Base-by-base conservation (phyloP, 2,329 filamentous ascomycete species). In the Fusarium napiforme region DNA sequence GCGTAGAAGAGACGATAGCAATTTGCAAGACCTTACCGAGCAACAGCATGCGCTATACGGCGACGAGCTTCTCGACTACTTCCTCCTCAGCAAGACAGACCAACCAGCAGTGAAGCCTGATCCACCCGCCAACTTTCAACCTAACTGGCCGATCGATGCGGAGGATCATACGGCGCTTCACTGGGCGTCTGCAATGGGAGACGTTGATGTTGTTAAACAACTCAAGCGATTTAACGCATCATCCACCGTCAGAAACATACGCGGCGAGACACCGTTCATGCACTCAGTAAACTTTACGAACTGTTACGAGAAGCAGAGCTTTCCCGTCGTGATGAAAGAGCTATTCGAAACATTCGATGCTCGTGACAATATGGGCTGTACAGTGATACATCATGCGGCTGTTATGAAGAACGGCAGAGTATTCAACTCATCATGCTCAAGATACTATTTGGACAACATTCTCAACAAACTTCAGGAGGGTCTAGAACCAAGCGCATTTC, bases 121-220 rank as follows among this genome's bases (percentile, higher is more conserved):
- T 69, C 95, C 96, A 6, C 96, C 96, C 0, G 86, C 91, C 39
- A 93, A 94, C 80, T 97, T 97, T 78, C 92, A 97, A 79, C 91
- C 97, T 10, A 93, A 99, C 82, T 93, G 94, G 81, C 88, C 92
- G n/a, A 98, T 99, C 71, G 96, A 99, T 80, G 93, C 95, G 47
- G 95, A 97, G 77, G 92, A 92, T 15, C 95, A 98, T 79, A 97
- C 95, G 5, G 95, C 96, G 10, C 88, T 99, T 74, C 96, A 99
- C 80, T 99, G 96, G 96, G 96, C 95, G 23, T 95, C 94, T 60
- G 94, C 96, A 30, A 99, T 99, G 96, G 96, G 96, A 66, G 96
- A 98, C 75, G 87, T 98, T 36, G 93, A 96, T 55, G 93, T 98
- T 21, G 94, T 98, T 70, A 94, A 92, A 81, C 93, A 97, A 81